These are phyloP conservation scores for Blastobotrys aristatus DNA, from an alignment of 1,139 yeast genomes.

Conservation along the genomic window DNA sequence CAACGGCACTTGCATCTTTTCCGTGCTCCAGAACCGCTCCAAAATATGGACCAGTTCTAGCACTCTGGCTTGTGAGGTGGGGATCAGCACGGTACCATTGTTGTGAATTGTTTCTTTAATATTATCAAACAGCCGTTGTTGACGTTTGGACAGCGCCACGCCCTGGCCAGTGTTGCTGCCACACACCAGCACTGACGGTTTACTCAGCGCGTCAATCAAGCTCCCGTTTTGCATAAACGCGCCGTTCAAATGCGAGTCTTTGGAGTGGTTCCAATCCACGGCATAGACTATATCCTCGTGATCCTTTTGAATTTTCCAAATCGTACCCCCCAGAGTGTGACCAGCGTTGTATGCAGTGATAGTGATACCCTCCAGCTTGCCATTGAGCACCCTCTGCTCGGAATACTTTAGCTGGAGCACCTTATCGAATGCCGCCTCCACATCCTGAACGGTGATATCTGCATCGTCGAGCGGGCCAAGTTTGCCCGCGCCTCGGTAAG, in stretches of 20 bases:
- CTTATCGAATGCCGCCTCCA: constrained; percentile 73
- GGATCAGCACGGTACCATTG: constrained; percentile 75
- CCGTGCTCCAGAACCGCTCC: constrained; percentile 53
- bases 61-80: constrained; percentile 78
- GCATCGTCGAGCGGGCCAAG: constrained; percentile 66
- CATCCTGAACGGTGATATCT: constrained; percentile 61
- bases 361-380: constrained; percentile 55
- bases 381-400: constrained; percentile 50
- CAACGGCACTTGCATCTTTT: constrained; percentile 57
- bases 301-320: constrained; percentile 73
- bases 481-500: constrained; percentile 65
- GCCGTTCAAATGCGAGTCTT: constrained; percentile 82
- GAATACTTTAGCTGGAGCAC: constrained; percentile 68
- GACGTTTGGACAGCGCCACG: constrained; percentile 60
- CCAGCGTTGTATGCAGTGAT: constrained; percentile 90
- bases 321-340: constrained; percentile 86
- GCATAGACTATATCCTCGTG: constrained; percentile 81
- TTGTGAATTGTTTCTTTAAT: constrained; percentile 62
- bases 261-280: constrained; percentile 92
- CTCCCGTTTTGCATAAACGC: constrained; percentile 55
- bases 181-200: constrained; percentile 85
- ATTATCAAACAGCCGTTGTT: constrained; percentile 50
- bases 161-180: constrained; percentile 64
- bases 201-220: constrained; percentile 57
- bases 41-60: constrained; percentile 71